Evolutionary conservation across 1,139 yeast genomes (phyloP), one percentile per base, ranked within the genome.

Genomic region (Scheffersomyces quercinus): DNA sequence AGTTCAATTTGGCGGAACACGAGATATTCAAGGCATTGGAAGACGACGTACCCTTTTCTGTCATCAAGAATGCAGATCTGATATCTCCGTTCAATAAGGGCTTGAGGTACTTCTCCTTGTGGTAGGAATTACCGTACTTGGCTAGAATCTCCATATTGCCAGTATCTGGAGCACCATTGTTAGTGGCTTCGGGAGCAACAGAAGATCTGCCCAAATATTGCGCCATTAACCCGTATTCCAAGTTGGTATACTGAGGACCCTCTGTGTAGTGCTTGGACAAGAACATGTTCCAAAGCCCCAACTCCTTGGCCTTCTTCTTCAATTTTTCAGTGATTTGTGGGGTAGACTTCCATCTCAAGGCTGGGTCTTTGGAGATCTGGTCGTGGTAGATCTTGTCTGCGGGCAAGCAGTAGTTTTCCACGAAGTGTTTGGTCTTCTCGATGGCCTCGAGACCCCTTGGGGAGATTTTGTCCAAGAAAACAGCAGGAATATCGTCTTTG

Each of bases 91-190:
- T 62, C 51, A 83, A 66, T 52, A 83, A 69, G 4, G 87, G 87
- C 43, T 61, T 60, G 50, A 83, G 69, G 77, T 82, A 84, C 48
- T 65, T 61, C 40, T 70, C 56, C 62, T 79, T 79, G 52, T 84
- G 89, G 44, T 61, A 65, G 2, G 62, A 64, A 40, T 67, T 74
- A 29, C 85, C 88, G 58, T 79, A 83, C 51, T 76, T 74, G 31
- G 85, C 85, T 50, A 84, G 62, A 16, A 84, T 70, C 59, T 83
- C 89, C 86, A 83, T 83, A 56, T 84, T 83, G 6, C 89, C 89
- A n/a, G 88, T 83, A 54, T 83, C 89, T 12, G 89, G 89, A 6
- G 88, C 88, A 43, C 64, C 66, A 26, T 83, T 79, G 59, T 83
- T 83, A 50, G 85, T 81, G 26, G 81, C 85, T 56, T 81, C 86